Evolutionary conservation across 768 basidiomycete species (phyloP).

Genomic region (Russula sp.): DNA sequence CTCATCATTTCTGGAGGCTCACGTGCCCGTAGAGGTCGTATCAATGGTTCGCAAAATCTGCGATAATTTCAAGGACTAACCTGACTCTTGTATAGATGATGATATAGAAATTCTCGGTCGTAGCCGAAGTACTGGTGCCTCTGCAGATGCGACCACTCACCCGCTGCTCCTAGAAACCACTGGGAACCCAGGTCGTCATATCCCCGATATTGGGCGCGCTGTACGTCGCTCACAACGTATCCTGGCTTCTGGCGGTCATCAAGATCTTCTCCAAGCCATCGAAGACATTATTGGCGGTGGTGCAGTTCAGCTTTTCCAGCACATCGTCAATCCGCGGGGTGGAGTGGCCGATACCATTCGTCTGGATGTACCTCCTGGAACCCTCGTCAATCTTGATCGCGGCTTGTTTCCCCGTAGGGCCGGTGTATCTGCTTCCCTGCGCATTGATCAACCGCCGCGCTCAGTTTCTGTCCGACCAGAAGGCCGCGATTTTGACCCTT

Average conservation of each 20-base stretch:
- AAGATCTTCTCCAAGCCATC: conserved; percentile 69
- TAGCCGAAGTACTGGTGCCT: conserved; percentile 48
- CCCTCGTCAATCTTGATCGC: conserved; percentile 59
- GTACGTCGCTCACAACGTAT: conserved; percentile 44
- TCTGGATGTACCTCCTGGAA: conserved; percentile 69
- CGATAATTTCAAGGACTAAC: not conserved
- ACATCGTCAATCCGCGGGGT: conserved; percentile 62
- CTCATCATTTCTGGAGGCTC: conserved; percentile 28
- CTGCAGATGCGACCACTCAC: conserved; percentile 73
- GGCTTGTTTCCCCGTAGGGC: conserved; percentile 48
- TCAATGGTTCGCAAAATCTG: conserved; percentile 23
- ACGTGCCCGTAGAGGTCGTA: conserved; percentile 25
- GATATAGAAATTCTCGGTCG: conserved; percentile 64
- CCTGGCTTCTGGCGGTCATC: conserved; percentile 42
- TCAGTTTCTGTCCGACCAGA: conserved; percentile 42
- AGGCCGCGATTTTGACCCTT: conserved; percentile 68
- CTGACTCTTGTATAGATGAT: conserved; percentile 41
- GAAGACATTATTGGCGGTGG: conserved; percentile 80
- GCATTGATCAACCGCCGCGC: conserved; percentile 55
- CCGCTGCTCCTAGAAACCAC: conserved; percentile 74
- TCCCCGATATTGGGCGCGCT: conserved; percentile 45
- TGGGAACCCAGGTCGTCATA: conserved; percentile 43
- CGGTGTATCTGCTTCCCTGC: conserved; percentile 53
- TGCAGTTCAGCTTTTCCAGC: conserved; percentile 79
- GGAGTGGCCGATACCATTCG: conserved; percentile 65